Percentiles rank a stretch among this genome's conserved stretches.
Evolutionary conservation across 306 rosid species (phyloP).

Genomic region (Senna tora): DNA sequence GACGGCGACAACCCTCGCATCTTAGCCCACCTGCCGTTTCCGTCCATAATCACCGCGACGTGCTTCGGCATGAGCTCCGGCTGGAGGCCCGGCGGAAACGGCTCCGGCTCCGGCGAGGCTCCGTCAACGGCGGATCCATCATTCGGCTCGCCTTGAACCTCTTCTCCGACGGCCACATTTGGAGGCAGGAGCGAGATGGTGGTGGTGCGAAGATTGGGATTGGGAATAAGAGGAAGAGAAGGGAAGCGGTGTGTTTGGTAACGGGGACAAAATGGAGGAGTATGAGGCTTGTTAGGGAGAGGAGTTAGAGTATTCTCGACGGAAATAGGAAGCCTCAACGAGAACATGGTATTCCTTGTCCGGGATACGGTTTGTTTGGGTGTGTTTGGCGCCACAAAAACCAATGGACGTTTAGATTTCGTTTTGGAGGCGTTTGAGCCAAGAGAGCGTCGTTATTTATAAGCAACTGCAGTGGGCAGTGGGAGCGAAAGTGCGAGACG

Average conservation of each 20-base stretch:
- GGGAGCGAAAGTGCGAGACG: too few relatives aligned
- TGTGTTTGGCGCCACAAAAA: too few relatives aligned
- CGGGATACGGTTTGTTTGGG: background rate
- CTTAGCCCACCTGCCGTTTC: slow-evolving; percentile 78
- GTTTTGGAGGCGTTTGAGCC: too few relatives aligned
- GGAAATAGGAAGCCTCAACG: slow-evolving; percentile 42
- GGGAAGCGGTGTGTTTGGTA: slow-evolving; percentile 28
- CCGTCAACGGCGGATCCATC: background rate
- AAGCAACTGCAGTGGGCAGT: too few relatives aligned
- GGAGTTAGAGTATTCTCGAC: slow-evolving; percentile 26
- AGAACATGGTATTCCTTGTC: slow-evolving; percentile 40
- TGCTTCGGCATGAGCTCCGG: slow-evolving; percentile 77
- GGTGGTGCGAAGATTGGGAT: background rate
- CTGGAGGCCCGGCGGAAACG: slow-evolving; percentile 50
- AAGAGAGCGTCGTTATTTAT: too few relatives aligned
- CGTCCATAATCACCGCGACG: slow-evolving; percentile 89
- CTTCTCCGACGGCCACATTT: slow-evolving; percentile 23
- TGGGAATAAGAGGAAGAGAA: background rate
- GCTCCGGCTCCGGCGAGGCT: slow-evolving; percentile 29
- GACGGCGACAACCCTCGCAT: slow-evolving; percentile 47
- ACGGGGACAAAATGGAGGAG: background rate
- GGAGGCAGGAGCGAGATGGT: background rate
- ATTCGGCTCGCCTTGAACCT: background rate
- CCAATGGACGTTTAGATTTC: too few relatives aligned
- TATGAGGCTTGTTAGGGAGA: background rate